phyloP scores from a whole-genome alignment of 2,329 filamentous ascomycete species.

The Epichloe coenophiala region DNA sequence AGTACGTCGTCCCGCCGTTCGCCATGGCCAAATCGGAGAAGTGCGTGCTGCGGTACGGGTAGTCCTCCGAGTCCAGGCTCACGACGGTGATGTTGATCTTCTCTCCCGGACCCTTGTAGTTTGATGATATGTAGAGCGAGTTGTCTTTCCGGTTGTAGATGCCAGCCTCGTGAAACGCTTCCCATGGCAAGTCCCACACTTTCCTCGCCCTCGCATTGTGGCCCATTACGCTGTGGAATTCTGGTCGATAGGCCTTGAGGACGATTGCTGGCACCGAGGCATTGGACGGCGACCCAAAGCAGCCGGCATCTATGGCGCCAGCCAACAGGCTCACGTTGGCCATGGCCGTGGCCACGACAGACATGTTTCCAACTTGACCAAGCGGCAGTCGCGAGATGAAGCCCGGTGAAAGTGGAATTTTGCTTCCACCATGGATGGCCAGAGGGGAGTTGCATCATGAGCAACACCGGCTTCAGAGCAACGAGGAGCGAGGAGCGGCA shows the following conservation, averaged over 20 bases:
- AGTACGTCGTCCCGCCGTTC: constrained; percentile 11
- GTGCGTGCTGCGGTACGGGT: constrained; percentile 8
- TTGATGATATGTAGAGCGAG: constrained; percentile 8
- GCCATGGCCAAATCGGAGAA: constrained; percentile 10
- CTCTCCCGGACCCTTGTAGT: constrained; percentile 24
- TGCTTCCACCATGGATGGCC: neutral
- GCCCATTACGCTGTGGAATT: constrained; percentile 37
- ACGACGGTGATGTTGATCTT: constrained; percentile 20
- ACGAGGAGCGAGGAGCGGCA: no score
- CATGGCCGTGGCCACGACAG: neutral
- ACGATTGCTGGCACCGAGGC: constrained; percentile 12
- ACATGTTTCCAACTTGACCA: neutral
- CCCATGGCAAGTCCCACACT: constrained; percentile 21
- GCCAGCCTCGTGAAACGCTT: constrained; percentile 44
- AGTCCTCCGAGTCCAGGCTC: constrained; percentile 8
- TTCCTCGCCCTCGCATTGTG: constrained; percentile 11
- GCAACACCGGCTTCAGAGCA: no score
- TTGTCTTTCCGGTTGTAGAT: constrained; percentile 20
- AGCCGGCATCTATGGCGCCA: constrained; percentile 1
- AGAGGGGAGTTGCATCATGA: neutral
- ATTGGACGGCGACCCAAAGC: constrained; percentile 3
- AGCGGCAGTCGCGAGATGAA: neutral
- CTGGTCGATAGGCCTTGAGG: constrained; percentile 27
- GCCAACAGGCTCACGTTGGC: constrained; percentile 1
- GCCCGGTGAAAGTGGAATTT: neutral